phyloP scores from a whole-genome alignment of 257 asterid genomes.

The Hygrophila difformis region DNA sequence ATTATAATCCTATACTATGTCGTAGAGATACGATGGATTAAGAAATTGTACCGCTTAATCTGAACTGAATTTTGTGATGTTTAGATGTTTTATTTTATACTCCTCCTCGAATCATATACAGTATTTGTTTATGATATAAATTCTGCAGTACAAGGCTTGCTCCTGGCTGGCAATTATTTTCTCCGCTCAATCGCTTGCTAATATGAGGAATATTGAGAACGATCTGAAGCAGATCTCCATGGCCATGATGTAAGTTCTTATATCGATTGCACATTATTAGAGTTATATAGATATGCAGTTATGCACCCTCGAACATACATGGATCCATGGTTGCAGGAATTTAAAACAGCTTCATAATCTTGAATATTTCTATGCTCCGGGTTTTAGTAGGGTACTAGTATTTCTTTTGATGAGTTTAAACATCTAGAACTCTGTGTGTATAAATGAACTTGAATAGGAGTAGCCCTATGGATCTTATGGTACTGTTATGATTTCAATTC shows the following conservation, averaged over 20 bases:
- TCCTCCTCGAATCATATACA: too few species aligned
- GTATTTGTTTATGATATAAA: neutral
- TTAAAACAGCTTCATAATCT: neutral
- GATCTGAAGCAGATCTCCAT: slow-evolving; percentile 97
- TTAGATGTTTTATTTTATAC: too few species aligned
- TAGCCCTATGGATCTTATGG: too few species aligned
- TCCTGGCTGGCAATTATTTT: slow-evolving; percentile 94
- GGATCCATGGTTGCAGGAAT: neutral
- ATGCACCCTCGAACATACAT: too few species aligned
- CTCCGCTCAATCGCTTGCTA: slow-evolving; percentile 79
- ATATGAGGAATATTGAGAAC: slow-evolving; percentile 85
- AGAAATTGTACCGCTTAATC: too few species aligned
- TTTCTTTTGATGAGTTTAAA: too few species aligned
- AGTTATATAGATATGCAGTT: neutral
- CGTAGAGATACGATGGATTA: too few species aligned
- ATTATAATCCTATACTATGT: too few species aligned
- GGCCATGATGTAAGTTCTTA: slow-evolving; percentile 92
- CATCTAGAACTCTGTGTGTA: too few species aligned
- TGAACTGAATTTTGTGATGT: too few species aligned
- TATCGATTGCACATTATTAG: neutral
- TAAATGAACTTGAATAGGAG: too few species aligned
- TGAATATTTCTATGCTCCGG: neutral
- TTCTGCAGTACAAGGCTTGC: slow-evolving; percentile 70
- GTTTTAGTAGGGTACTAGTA: too few species aligned
- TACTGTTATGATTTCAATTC: neutral